These are phyloP conservation scores for Gracilaria caudata DNA, from an alignment of 23 red algal species.

Conservation along the genomic window DNA sequence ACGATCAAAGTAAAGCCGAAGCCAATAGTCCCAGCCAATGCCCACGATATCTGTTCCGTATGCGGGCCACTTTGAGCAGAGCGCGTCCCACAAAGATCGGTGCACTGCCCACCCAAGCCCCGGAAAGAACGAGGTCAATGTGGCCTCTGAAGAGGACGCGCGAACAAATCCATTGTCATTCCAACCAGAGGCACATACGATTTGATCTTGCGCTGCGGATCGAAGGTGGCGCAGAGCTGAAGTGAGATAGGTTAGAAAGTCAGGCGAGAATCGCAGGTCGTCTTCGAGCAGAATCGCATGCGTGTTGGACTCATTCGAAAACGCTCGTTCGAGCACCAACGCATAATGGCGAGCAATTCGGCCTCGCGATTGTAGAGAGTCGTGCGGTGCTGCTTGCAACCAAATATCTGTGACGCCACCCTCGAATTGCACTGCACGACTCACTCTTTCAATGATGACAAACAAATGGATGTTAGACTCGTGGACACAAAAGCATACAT, in stretches of 20 bases:
- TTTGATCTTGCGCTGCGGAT: conserved; percentile 26
- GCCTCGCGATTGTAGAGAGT: neutral
- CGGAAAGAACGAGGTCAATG: conserved; percentile 66
- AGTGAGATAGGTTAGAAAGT: conserved; percentile 46
- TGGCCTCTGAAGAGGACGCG: neutral
- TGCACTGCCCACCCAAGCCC: conserved; percentile 69
- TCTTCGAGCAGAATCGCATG: conserved; percentile 69
- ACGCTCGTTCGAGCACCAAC: conserved; percentile 14
- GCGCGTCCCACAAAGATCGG: conserved; percentile 39
- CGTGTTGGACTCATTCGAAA: conserved; percentile 27
- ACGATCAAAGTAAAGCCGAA: conserved; percentile 23
- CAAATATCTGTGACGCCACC: conserved; percentile 16
- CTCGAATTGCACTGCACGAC: conserved; percentile 15
- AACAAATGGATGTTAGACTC: neutral
- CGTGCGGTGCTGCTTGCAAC: conserved; percentile 12
- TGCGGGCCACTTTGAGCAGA: conserved; percentile 33
- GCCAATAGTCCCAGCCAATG: conserved; percentile 66
- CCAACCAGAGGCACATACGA: conserved; percentile 68
- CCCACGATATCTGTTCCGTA: conserved; percentile 17
- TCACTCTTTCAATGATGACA: conserved; percentile 13
- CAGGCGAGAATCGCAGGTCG: conserved; percentile 55
- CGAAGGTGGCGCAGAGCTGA: conserved; percentile 4
- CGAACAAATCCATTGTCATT: conserved; percentile 59
- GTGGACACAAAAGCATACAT: neutral
- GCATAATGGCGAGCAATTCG: conserved; percentile 53